Evolutionary conservation across 257 asterid species (phyloP), one percentile per base, ranked within the genome.

Genomic region (Asclepias syriaca): DNA sequence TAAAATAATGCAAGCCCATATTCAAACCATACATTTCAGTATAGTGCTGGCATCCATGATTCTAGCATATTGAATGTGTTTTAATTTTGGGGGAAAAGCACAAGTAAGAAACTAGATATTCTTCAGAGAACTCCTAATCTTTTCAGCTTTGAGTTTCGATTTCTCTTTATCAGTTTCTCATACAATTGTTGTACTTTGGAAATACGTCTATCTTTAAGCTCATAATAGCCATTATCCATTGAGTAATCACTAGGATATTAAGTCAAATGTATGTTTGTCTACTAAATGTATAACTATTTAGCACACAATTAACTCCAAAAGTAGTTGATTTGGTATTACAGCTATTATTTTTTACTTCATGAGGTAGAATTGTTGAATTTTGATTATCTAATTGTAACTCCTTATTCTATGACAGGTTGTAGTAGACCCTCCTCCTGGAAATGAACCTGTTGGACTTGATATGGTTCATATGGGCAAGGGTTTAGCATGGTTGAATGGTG

Each of bases 401-500:
- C 13, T 34, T 66, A 32, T 34, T 11, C 37, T 74, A 34, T 70
- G 76, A 73, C 87, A 90, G 98, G 90, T 87, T 72, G 77, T 86
- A 72, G 87, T 92, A 60, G 88, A 90, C 78, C 72, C 94, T 67
- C 98, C 98, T 53, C 94, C 88, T 16, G 96, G 96, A 27, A 75
- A 83, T 69, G 98, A 88, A 14, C 98, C 98, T 9, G 79, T 90
- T 71, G 98, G 94, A 72, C 92, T 92, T 65, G 96, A 92, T 76
- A 88, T 92, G 98, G 53, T 79, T 81, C 90, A 92, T 76, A 92
- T 92, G 98, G 98, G 96, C 50, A 92, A 92, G 85, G 98, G 98
- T 70, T 66, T 90, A 72, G 96, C 96, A 74, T 92, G 98, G 98
- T 85, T 92, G 69, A 92, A 92, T 78, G 98, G 98, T 61, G 83